phyloP scores from a whole-genome alignment of 2,329 filamentous ascomycete genomes.

The Penicillium sp. region DNA sequence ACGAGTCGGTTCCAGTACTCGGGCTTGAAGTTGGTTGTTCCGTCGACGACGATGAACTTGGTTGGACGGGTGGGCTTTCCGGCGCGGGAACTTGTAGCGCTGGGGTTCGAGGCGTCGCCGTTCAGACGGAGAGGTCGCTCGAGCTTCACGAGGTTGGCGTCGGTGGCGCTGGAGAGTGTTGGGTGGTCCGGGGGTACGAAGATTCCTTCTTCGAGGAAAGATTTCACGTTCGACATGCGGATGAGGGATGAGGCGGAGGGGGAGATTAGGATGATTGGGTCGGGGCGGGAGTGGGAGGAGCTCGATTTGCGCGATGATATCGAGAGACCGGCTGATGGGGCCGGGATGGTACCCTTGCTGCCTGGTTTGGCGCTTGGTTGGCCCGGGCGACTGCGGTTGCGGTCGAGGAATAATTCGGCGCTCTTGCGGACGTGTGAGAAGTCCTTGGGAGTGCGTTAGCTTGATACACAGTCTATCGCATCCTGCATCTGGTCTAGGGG shows the following conservation, averaged over 20 bases:
- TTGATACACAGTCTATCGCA: not conserved
- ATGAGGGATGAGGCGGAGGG: conserved; percentile 93
- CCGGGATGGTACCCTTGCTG: conserved; percentile 34
- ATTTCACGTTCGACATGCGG: conserved; percentile 92
- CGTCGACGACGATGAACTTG: conserved; percentile 94
- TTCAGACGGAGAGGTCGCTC: conserved; percentile 68
- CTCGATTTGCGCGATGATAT: conserved; percentile 40
- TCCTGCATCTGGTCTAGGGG: not conserved
- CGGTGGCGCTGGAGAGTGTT: conserved; percentile 59
- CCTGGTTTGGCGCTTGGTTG: conserved; percentile 36
- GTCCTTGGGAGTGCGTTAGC: conserved; percentile 59
- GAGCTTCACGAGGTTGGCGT: conserved; percentile 80
- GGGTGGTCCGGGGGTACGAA: conserved; percentile 72
- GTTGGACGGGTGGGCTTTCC: conserved; percentile 66
- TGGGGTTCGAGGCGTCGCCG: conserved; percentile 30
- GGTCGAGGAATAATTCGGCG: conserved; percentile 70
- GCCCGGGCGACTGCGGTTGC: conserved; percentile 43
- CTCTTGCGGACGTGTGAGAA: conserved; percentile 91
- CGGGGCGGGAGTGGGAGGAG: conserved; percentile 49
- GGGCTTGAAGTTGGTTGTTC: conserved; percentile 90
- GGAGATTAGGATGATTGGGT: conserved; percentile 95
- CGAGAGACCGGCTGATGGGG: conserved; percentile 40
- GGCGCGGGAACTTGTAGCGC: conserved; percentile 18
- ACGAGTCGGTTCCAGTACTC: conserved; percentile 97
- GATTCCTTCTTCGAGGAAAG: conserved; percentile 81